Percentiles rank a stretch among this genome's conserved stretches.
Evolutionary conservation across 805 yeast genomes (phyloP).

Genomic region (Teunomyces stri): DNA sequence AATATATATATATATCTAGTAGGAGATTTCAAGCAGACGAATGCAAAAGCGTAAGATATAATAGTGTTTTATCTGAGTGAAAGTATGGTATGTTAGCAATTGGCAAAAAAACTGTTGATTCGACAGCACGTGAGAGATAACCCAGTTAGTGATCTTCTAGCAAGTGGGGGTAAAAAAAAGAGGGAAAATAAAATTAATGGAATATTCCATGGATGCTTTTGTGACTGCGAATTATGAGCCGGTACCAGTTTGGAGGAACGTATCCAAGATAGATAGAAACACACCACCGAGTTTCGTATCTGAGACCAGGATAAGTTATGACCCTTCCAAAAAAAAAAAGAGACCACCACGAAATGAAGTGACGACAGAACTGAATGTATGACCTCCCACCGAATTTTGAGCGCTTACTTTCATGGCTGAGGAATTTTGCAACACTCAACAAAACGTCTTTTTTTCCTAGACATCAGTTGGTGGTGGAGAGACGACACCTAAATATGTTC

Average conservation of each 20-base stretch:
- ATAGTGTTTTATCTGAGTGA: not conserved
- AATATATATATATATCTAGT: not conserved
- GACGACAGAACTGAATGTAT: not conserved
- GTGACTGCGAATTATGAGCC: slow-evolving; percentile 1
- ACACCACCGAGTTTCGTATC: not conserved
- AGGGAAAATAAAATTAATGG: not conserved
- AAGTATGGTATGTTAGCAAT: slow-evolving; percentile 1
- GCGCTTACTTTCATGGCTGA: not conserved
- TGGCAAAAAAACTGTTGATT: slow-evolving; percentile 2
- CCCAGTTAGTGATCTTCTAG: slow-evolving; percentile 1
- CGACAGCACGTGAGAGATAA: slow-evolving; percentile 4
- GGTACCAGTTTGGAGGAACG: not conserved
- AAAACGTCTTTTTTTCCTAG: not conserved
- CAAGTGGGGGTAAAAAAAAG: not conserved
- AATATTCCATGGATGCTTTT: not conserved
- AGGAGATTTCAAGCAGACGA: not conserved
- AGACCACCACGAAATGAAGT: not conserved
- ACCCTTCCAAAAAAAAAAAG: not conserved
- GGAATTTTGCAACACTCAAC: not conserved
- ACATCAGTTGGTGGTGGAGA: not conserved
- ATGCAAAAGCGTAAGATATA: not conserved
- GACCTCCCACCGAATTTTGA: slow-evolving; percentile 3
- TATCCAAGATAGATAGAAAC: not conserved
- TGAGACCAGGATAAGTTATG: no score
- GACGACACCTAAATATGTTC: no score